Base-by-base conservation (phyloP, 345 rosid species). In the Gossypium turneri region DNA sequence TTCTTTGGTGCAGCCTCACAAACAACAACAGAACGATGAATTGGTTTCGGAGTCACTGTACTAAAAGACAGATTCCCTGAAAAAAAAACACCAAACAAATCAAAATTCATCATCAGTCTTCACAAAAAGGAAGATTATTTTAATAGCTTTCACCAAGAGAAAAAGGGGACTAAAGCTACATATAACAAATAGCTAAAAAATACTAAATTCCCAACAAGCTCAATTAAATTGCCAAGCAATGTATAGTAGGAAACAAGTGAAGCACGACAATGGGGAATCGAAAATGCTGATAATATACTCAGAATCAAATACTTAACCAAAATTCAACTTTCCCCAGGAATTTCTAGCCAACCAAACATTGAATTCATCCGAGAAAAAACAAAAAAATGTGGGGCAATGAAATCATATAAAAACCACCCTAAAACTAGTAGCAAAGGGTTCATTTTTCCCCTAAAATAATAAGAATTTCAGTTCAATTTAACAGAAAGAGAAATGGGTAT, bases 1-100 rank as follows among this genome's bases (percentile, higher is more conserved):
- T 81, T 90, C 64, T 56, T 84, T 2, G 98, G 87, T 77, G 90
- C 87, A 64, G 88, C 94, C 81, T 89, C 96, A 50, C 98, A 95
- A 34, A 88, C 97, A 60, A 92, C 76, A 38, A 81, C 75, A 41
- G 79, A 82, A 56, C 59, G 83, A 79, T 86, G 88, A 53, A 9
- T 57, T 73, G 85, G 86, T 80, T 82, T 86, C 80, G 71, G 80
- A 70, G 76, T 81, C 55, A 73, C 67, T 43, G 65, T 60, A 73
- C 83, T 81, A 78, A 80, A 79, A 43, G 81, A 74, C 75, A 89
- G 55, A 73, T 80, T 67, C 58, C 94, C 99, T 93, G 80, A 25
- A 53, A 74, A 48, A 59, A 56, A 12, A 61, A 12, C 38, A 25
- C 1, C 45, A 22, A 48, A 58, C 29, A 19, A 4, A 6, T 13